Conservation (phyloP, 306 rosid species). For the Malus orientalis region DNA sequence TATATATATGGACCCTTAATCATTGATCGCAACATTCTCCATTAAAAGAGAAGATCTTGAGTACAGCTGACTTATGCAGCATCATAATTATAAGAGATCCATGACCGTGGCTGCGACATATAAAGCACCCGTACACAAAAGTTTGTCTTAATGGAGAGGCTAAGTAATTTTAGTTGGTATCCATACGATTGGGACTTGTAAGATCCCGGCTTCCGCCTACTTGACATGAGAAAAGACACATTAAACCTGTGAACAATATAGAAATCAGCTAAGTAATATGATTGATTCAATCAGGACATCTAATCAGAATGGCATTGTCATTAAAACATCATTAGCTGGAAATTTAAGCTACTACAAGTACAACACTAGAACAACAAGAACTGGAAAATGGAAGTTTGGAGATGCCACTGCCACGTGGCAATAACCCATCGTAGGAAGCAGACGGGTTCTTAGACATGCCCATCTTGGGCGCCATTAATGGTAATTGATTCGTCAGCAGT, state of each 20-base stretch:
- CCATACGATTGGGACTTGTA: no score
- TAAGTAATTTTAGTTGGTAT: neutral
- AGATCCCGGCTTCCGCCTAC: neutral
- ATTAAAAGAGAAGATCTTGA: no score
- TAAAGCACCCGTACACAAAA: neutral
- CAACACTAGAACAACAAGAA: neutral
- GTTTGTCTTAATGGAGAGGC: neutral
- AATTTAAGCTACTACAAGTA: neutral
- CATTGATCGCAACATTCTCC: no score
- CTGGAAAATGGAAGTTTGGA: neutral
- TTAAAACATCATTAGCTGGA: neutral
- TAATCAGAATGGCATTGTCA: constrained; percentile 25
- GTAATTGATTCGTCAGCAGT: constrained; percentile 15
- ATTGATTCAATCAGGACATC: neutral
- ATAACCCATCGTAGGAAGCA: neutral
- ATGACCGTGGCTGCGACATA: no score
- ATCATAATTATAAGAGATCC: no score
- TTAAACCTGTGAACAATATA: no score
- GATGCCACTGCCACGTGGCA: neutral
- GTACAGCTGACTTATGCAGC: no score
- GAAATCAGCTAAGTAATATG: neutral
- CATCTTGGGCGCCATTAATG: constrained; percentile 15
- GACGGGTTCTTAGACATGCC: constrained; percentile 1
- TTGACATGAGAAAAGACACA: no score
- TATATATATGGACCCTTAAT: no score